Conservation (phyloP, 1,139 yeast genomes). For the Dujonia santamariae region DNA sequence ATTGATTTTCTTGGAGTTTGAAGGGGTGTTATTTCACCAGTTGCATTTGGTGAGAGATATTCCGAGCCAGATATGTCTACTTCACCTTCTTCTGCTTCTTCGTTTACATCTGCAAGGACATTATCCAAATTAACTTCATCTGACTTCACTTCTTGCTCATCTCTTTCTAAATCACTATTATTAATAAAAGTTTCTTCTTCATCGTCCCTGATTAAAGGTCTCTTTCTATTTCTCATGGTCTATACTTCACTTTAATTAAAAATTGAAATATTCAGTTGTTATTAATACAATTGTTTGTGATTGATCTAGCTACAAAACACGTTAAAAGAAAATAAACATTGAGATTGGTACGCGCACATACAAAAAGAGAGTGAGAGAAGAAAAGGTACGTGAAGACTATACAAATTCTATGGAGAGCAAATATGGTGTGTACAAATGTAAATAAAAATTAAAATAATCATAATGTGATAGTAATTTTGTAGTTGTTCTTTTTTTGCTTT, state of each 20-base stretch:
- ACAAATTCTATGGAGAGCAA: not conserved
- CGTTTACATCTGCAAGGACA: constrained; percentile 1
- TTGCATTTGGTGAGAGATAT: constrained; percentile 4
- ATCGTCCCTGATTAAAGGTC: constrained; percentile 11
- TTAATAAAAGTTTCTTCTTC: constrained; percentile 33
- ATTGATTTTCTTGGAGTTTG: no score
- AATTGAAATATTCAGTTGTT: no score
- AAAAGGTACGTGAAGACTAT: no score
- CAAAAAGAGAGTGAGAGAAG: no score
- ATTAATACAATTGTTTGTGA: no score
- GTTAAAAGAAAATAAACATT: constrained; percentile 4
- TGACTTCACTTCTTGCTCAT: no score
- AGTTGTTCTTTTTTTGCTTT: constrained; percentile 14
- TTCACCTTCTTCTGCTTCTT: not conserved
- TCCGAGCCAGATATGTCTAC: not conserved
- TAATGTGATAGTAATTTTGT: not conserved
- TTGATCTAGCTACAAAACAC: no score
- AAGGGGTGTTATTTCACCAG: no score
- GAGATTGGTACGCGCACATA: constrained; percentile 4
- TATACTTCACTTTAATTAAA: no score
- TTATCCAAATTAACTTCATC: constrained; percentile 4
- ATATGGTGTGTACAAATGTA: not conserved
- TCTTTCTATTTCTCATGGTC: constrained; percentile 7
- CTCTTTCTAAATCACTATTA: constrained; percentile 33
- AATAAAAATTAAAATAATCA: not conserved